Evolutionary conservation across 768 basidiomycete genomes (phyloP), one percentile per base, ranked within the genome.

Genomic region (Asterophora parasitica): DNA sequence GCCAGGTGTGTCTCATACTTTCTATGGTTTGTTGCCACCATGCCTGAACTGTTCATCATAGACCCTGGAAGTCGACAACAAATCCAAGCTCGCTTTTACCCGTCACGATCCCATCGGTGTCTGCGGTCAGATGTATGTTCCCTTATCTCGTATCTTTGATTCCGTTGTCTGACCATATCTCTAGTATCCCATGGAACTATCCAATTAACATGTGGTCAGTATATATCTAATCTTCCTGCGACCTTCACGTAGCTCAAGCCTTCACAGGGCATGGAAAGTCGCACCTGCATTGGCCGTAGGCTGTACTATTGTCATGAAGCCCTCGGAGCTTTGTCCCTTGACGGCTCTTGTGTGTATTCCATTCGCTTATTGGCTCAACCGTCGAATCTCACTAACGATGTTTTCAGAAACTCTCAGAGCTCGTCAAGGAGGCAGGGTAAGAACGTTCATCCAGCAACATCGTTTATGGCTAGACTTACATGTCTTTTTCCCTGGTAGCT

Each of bases 231-330:
- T n/a, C n/a, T n/a, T 35, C n/a, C 30, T 44, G 19, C 27, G 27
- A 27, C 39, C 33, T 42, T 26, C 35, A 7, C 37, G 27, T 48
- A 16, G 23, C 38, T 38, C 32, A 32, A 49, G 19, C 44, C 20
- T 54, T 33, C 46, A 26, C 45, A 85, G 83, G 82, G 69, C 84
- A 20, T 94, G 92, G 92, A 96, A 97, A 68, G 80, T 95, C 38
- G 92, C 88, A 8, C 94, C 92, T 7, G 92, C 93, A 11, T 78
- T 97, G 47, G 92, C 93, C 7, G 81, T 82, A 45, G 92, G 94
- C 30, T 94, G 92, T 68, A 91, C 90, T 17, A 85, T 95, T 60
- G 86, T 97, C 58, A 88, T 98, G 84, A 97, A 96, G 65, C 91
- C 93, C 2, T 92, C 88, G 11, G 92, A 94, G 65, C 62, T 91